Evolutionary conservation across 2,329 filamentous ascomycete species (phyloP).

Genomic region (Colletotrichum somersetense): DNA sequence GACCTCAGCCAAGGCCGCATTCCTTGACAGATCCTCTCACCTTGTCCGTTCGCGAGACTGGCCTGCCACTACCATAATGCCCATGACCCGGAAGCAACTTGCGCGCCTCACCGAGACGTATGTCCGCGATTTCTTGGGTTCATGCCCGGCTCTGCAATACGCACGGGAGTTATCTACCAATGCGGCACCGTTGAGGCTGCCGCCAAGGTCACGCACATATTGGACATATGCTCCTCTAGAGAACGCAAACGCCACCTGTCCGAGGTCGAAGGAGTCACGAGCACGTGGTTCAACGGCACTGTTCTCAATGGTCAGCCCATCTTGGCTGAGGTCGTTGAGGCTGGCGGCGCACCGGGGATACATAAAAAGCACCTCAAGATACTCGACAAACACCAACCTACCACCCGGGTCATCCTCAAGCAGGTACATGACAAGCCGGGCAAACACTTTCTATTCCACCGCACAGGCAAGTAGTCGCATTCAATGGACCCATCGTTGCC

Average conservation of each 20-base stretch:
- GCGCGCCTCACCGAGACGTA: slow-evolving; percentile 56
- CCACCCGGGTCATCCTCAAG: slow-evolving; percentile 60
- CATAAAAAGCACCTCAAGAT: slow-evolving; percentile 62
- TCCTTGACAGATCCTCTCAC: neutral
- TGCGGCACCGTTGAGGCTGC: slow-evolving; percentile 58
- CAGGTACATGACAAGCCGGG: slow-evolving; percentile 60
- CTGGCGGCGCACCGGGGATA: slow-evolving; percentile 59
- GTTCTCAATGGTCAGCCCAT: slow-evolving; percentile 53
- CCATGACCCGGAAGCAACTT: slow-evolving; percentile 6
- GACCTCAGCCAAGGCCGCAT: neutral
- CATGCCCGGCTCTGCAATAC: slow-evolving; percentile 57
- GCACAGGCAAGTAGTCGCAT: slow-evolving; percentile 60
- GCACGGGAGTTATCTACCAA: slow-evolving; percentile 59
- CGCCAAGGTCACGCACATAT: slow-evolving; percentile 58
- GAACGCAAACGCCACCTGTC: slow-evolving; percentile 60
- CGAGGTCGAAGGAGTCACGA: slow-evolving; percentile 57
- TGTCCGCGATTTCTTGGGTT: slow-evolving; percentile 56
- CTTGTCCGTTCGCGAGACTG: neutral
- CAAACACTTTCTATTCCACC: slow-evolving; percentile 63
- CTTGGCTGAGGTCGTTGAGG: slow-evolving; percentile 58
- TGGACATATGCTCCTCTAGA: slow-evolving; percentile 62
- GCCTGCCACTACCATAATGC: neutral
- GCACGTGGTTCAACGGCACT: slow-evolving; percentile 56
- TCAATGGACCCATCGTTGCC: neutral
- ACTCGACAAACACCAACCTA: slow-evolving; percentile 56